A percentile compares a stretch with the other conserved stretches of the same genome.
Evolutionary conservation across 2,329 filamentous ascomycete species (phyloP).

Genomic region (Gnomoniopsis sp.): DNA sequence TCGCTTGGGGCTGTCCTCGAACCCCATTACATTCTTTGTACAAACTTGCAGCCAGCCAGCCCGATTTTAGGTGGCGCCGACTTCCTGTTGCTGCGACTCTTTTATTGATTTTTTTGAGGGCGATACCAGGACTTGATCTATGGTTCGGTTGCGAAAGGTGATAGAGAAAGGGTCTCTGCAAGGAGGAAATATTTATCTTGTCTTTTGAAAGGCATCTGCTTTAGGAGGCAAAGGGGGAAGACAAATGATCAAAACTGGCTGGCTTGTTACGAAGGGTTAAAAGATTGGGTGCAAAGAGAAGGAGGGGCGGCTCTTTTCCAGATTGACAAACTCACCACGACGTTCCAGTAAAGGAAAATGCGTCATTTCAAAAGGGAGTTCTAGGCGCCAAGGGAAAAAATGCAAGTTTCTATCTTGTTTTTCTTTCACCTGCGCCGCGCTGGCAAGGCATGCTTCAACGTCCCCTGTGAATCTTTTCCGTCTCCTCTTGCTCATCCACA

Average conservation of each 20-base stretch:
- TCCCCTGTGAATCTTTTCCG: slow-evolving; percentile 37
- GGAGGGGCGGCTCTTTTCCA: not conserved
- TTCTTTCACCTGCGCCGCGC: not conserved
- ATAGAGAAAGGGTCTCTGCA: not conserved
- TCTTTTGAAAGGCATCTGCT: not conserved
- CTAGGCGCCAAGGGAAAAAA: slow-evolving; percentile 12
- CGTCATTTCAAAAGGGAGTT: not conserved
- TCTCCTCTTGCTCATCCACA: slow-evolving; percentile 59
- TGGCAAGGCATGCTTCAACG: not conserved
- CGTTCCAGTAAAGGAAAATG: not conserved
- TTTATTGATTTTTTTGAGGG: not conserved
- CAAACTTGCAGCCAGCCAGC: slow-evolving; percentile 10
- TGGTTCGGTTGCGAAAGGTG: not conserved
- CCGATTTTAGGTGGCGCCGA: not conserved
- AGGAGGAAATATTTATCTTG: not conserved
- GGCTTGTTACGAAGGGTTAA: not conserved
- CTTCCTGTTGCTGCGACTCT: not conserved
- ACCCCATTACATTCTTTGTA: slow-evolving; percentile 11
- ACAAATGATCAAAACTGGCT: not conserved
- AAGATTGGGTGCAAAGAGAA: not conserved
- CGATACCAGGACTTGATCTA: not conserved
- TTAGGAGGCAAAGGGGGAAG: not conserved
- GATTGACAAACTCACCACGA: not conserved
- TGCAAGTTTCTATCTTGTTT: slow-evolving; percentile 11
- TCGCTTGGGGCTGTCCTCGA: not conserved